A percentile compares a stretch with the other conserved stretches of the same genome.
Conservation (phyloP, 2,329 filamentous ascomycete genomes). For the Eurotiales sp. region DNA sequence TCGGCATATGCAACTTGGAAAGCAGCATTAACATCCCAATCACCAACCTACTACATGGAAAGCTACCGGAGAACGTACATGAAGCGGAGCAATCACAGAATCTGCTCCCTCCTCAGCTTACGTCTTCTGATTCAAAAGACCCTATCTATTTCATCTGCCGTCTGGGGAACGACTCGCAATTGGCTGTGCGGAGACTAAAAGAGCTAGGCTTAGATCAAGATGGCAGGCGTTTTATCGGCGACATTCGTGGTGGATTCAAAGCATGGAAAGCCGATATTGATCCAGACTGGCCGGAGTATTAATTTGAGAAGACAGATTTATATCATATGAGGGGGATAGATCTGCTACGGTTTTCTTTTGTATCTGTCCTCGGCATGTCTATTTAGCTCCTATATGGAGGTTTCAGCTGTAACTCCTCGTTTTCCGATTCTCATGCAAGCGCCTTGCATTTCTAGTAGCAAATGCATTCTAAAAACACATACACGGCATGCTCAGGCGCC, state of each 20-base stretch:
- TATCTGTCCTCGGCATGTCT: too few species aligned
- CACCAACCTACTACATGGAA: slow-evolving; percentile 33
- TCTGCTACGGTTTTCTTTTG: not conserved
- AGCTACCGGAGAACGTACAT: too few species aligned
- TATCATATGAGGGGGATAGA: too few species aligned
- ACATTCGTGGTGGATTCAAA: slow-evolving; percentile 41
- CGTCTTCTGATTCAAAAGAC: slow-evolving; percentile 20
- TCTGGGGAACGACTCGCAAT: slow-evolving; percentile 48
- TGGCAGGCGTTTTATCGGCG: slow-evolving; percentile 34
- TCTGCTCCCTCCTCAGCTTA: too few species aligned
- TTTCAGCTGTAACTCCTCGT: too few species aligned
- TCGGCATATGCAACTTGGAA: slow-evolving; percentile 70
- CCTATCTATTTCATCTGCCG: slow-evolving; percentile 46
- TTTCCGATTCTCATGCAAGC: too few species aligned
- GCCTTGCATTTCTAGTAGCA: too few species aligned
- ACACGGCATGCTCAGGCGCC: not conserved
- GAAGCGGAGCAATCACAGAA: too few species aligned
- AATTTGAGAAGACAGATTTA: slow-evolving; percentile 18
- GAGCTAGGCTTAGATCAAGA: slow-evolving; percentile 33
- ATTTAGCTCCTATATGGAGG: too few species aligned
- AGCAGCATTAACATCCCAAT: slow-evolving; percentile 64
- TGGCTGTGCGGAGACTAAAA: slow-evolving; percentile 41
- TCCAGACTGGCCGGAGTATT: slow-evolving; percentile 38
- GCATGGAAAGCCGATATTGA: slow-evolving; percentile 44
- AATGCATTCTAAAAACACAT: not conserved